phyloP scores from a whole-genome alignment of 164 flowering plant species.

The Kingdonia uniflora region DNA sequence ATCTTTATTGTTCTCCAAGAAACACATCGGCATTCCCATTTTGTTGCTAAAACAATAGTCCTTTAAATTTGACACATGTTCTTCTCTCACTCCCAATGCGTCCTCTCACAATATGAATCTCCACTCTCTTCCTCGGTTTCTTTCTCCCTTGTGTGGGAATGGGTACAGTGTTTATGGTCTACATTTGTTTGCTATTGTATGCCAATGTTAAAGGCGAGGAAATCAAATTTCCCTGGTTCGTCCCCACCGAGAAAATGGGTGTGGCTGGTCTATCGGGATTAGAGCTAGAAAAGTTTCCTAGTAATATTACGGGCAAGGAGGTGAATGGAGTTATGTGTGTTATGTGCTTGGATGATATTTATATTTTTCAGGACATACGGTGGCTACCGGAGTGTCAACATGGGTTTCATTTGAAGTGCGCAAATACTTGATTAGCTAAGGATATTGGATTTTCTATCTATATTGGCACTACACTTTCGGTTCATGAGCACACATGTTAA shows the following conservation, averaged over 20 bases:
- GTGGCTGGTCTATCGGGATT: constrained; percentile 30
- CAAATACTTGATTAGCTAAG: constrained; percentile 53
- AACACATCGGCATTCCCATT: too few relatives aligned
- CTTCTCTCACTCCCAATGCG: too few relatives aligned
- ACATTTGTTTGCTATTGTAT: constrained; percentile 46
- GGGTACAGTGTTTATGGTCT: constrained; percentile 41
- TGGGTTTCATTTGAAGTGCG: constrained; percentile 49
- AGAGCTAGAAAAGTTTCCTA: constrained; percentile 44
- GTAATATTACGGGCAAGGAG: constrained; percentile 28
- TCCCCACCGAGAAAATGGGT: neutral
- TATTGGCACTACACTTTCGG: too few relatives aligned
- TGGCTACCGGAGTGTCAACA: constrained; percentile 53
- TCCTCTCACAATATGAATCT: constrained; percentile 26
- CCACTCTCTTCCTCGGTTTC: constrained; percentile 41
- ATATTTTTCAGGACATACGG: constrained; percentile 27
- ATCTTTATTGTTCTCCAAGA: too few relatives aligned
- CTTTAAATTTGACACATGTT: too few relatives aligned
- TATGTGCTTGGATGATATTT: constrained; percentile 51
- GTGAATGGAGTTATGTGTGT: constrained; percentile 44
- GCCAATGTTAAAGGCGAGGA: constrained; percentile 8
- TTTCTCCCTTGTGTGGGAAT: constrained; percentile 51
- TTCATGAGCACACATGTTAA: too few relatives aligned
- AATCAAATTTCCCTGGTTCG: neutral
- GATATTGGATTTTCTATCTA: too few relatives aligned
- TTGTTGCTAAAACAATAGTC: too few relatives aligned